These are phyloP conservation scores for Yamadazyma oceani DNA, from an alignment of 1,139 yeast species.

Conservation along the genomic window DNA sequence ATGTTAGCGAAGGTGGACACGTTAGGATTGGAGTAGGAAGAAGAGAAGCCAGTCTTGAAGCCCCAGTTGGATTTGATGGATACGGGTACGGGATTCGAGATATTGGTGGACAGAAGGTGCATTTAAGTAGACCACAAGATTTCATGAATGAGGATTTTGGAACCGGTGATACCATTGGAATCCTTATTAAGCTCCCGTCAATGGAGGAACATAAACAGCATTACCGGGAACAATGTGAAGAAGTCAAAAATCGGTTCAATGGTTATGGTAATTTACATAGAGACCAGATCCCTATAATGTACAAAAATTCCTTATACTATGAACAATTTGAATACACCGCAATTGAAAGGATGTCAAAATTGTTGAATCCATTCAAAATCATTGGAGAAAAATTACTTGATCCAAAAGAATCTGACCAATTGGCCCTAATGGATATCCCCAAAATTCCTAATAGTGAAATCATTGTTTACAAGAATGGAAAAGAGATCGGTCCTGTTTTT, in stretches of 20 bases:
- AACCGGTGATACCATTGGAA: slow-evolving; percentile 81
- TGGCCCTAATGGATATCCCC: slow-evolving; percentile 27
- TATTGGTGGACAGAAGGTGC: slow-evolving; percentile 73
- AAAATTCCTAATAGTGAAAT: slow-evolving; percentile 59
- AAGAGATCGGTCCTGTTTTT: slow-evolving; percentile 61
- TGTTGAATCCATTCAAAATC: slow-evolving; percentile 69
- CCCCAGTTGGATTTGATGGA: slow-evolving; percentile 95
- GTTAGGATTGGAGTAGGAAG: slow-evolving; percentile 82
- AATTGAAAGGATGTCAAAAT: slow-evolving; percentile 73
- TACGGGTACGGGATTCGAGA: slow-evolving; percentile 92
- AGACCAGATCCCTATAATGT: slow-evolving; percentile 86
- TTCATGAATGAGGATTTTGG: slow-evolving; percentile 50
- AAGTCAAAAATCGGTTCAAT: slow-evolving; percentile 20
- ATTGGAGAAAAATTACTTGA: slow-evolving; percentile 63
- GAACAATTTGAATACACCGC: slow-evolving; percentile 86
- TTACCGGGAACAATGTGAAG: slow-evolving; percentile 20
- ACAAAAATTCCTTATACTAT: slow-evolving; percentile 73
- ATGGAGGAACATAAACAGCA: slow-evolving; percentile 36
- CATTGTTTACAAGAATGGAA: slow-evolving; percentile 76
- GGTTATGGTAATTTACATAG: slow-evolving; percentile 48
- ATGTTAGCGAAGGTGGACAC: slow-evolving; percentile 39
- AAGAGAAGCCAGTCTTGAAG: slow-evolving; percentile 85
- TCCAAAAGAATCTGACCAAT: slow-evolving; percentile 22
- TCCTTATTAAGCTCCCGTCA: slow-evolving; percentile 71
- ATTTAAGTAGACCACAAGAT: slow-evolving; percentile 64